Conservation (phyloP, 257 asterid genomes). For the Nicotiana otophora region DNA sequence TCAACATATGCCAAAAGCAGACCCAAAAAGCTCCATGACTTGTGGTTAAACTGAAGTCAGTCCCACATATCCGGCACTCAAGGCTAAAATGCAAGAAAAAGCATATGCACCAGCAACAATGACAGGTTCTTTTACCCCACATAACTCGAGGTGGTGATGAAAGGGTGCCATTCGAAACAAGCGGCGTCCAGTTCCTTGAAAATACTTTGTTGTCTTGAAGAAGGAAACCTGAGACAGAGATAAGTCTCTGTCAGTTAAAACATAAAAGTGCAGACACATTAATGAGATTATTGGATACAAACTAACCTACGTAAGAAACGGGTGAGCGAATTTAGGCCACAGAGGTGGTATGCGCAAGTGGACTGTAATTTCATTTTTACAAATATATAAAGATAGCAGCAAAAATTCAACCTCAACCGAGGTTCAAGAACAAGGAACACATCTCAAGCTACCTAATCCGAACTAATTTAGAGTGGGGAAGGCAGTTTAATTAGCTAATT, state of each 20-base stretch:
- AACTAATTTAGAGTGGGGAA: background rate
- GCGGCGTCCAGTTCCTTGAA: conserved; percentile 37
- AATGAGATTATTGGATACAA: background rate
- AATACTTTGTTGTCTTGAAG: conserved; percentile 39
- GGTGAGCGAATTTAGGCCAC: background rate
- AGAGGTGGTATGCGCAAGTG: background rate
- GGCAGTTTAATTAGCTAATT: background rate
- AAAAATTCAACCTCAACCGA: background rate
- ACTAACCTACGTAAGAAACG: background rate
- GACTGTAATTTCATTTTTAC: background rate
- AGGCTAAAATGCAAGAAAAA: conserved; percentile 43
- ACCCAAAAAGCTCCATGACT: background rate
- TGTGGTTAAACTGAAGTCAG: conserved; percentile 57
- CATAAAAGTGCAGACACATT: background rate
- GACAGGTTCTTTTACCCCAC: conserved; percentile 59
- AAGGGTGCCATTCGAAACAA: conserved; percentile 48
- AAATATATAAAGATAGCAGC: background rate
- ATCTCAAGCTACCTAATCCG: background rate
- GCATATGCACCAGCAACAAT: conserved; percentile 64
- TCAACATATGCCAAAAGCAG: background rate
- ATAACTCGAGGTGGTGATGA: conserved; percentile 59
- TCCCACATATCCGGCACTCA: conserved; percentile 66
- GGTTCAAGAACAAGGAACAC: background rate
- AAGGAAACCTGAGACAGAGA: conserved; percentile 37
- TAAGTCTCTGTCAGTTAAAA: conserved; percentile 7